Evolutionary conservation across 495 filamentous ascomycete species (phyloP), one percentile per base, ranked within the genome.

Genomic region (Neurospora sp.): DNA sequence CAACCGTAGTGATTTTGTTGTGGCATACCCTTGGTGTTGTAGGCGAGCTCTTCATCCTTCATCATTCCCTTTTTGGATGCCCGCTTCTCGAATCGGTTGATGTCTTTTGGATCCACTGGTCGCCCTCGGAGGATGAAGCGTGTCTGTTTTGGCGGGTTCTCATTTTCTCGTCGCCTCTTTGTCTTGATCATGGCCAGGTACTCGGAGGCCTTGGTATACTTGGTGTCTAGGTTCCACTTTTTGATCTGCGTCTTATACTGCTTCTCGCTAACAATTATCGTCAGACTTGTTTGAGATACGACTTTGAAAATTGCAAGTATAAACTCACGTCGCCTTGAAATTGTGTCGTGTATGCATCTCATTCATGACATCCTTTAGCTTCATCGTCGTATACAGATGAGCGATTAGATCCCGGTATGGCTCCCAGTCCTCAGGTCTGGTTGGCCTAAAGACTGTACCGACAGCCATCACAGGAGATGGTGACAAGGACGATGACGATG

Each of bases 161-260:
- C 72, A 48, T 72, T 70, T 40, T 80, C 74, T 21, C 80, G 70
- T 70, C 75, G 72, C 13, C 79, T 71, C 71, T 80, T 80, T 6
- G 74, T 79, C 75, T 80, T 76, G 71, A 82, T 78, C 78, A 82
- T 81, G 78, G 77, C 78, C 72, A 82, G 74, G 76, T 82, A 82
- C 72, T 82, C 81, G 31, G 76, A 80, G 4, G 76, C 76, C 71
- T 82, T 82, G 73, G 78, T 81, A 72, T 82, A 82, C 73, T 82
- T 82, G 70, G 79, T 82, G 75, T 82, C 81, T 31, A 82, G 78
- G 39, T 77, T 81, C 81, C 81, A 82, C 75, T 81, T 81, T 70
- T 82, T 82, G 71, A 82, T 73, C 73, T 82, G 80, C 1, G 79
- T 81, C 72, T 82, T 82, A 77, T 81, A 82, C 28, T 82, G 81